Base-by-base conservation (phyloP, 2,329 filamentous ascomycete genomes). In the Nemania sp. region DNA sequence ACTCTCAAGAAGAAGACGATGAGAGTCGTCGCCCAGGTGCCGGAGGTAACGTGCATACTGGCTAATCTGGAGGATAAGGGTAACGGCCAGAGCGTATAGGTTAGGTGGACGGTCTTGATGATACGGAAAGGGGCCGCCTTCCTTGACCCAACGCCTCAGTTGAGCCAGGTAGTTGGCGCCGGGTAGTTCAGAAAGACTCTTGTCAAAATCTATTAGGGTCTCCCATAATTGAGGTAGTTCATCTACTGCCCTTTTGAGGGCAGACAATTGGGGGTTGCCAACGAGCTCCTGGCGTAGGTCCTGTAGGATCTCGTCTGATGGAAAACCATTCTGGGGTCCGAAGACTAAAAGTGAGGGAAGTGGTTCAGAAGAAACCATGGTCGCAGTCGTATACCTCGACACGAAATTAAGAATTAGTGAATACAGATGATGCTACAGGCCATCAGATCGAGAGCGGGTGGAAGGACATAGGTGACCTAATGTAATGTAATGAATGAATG, bases 331-430 rank as follows among this genome's bases (percentile, higher is more conserved):
- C 17, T 66, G 64, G 7, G 62, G 60, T 17, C 64, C 64, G 39
- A 66, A 66, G 17, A 65, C 60, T 20, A 66, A 20, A 2, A 66
- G 43, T 0, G 64, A 65, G 20, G 64, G 59, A 37, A 57, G 48
- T 13, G 9, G 3, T 46, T 46, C 15, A 13, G 48, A 32, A n/a
- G 55, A 58, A 47, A 18, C 34, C 55, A 58, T 58, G 25, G 9
- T 50, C 5, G 13, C 29, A 21, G 10, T 20, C 4, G 21, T 32
- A 56, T 34, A 21, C 46, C 45, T 43, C 17, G 25, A 49, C 17
- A 35, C 17, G 17, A 25, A 35, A 56, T 49, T 29, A 25, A n/a
- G n/a, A n/a, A n/a, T n/a, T 17, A 21, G 15, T 34, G 9, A 56
- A 49, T 17, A 6, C 29, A 43, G 25, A 35, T 20, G 25, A 35